Base-by-base conservation (phyloP, 2,329 filamentous ascomycete genomes). In the Arthroderma sp. region DNA sequence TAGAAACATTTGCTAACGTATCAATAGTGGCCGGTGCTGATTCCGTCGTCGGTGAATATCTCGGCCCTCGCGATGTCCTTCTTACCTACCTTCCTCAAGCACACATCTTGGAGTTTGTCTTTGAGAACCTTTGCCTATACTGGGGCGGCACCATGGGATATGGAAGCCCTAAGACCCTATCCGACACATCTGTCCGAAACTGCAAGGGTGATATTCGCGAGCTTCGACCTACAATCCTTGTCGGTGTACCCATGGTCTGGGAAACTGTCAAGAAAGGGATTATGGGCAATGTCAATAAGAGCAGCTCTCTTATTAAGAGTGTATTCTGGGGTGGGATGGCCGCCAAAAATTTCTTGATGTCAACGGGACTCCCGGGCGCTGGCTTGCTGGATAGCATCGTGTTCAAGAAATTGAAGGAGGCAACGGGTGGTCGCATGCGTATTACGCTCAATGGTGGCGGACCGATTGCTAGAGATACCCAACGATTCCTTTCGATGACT, bases 261-360 rank as follows among this genome's bases (percentile, higher is more conserved):
- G 91, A 98, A 68, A 88, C 86, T 1, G 83, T 98, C 57, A 89
- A 87, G 72, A 98, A 98, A 72, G 91, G 91, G 44, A 84, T 98
- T 56, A 71, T 89, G 51, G 68, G 71, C 56, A 86, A 87, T 65
- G 80, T 96, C 48, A 82, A 84, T 59, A 69, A 74, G 47, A 75
- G 82, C 50, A 80, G 80, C 56, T 64, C 74, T n/a, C 47, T 96
- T 36, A 74, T 82, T 47, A 80, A 73, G 65, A 80, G 81, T 56
- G 66, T 96, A 50, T 98, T 98, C 73, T 82, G 78, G 78, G 76
- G 72, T 42, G 77, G 75, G 8, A 66, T 78, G 63, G 67, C 72
- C 29, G 69, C 75, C 38, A 82, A 82, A 66, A 68, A 66, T 54
- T 78, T 79, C 63, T 65, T 82, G 48, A 68, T 81, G 61, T 60